Percentiles rank a stretch among this genome's conserved stretches.
Conservation (phyloP, 192 early-diverging fungal genomes). For the Lunasporangiospora selenospora region DNA sequence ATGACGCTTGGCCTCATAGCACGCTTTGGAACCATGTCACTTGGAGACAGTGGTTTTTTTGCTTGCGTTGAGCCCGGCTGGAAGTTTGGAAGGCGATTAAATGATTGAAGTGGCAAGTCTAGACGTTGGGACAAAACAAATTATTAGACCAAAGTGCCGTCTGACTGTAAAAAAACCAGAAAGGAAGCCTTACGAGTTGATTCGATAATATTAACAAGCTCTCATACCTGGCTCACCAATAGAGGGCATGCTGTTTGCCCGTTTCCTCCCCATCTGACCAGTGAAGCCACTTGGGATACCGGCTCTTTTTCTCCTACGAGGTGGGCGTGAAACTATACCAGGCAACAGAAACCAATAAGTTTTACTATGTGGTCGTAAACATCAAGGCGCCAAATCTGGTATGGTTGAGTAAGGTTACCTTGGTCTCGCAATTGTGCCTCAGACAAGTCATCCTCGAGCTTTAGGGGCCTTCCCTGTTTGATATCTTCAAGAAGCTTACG, state of each 20-base stretch:
- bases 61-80: slow-evolving; percentile 14
- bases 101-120: slow-evolving; percentile 3
- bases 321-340: slow-evolving; percentile 12
- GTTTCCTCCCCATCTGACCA: slow-evolving; percentile 35
- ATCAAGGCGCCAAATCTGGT: background rate
- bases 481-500: slow-evolving; percentile 42
- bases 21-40: slow-evolving; percentile 11
- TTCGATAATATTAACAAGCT: too few species aligned
- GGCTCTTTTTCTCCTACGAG: slow-evolving; percentile 25
- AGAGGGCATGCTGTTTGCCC: slow-evolving; percentile 43
- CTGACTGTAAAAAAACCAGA: too few species aligned
- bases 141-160: too few species aligned
- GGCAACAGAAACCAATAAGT: background rate
- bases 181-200: too few species aligned
- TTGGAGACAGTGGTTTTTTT: slow-evolving; percentile 6
- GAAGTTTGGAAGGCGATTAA: slow-evolving; percentile 4
- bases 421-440: slow-evolving; percentile 20
- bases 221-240: slow-evolving; percentile 35
- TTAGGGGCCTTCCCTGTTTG: slow-evolving; percentile 26
- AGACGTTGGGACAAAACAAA: background rate
- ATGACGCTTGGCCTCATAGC: slow-evolving; percentile 45
- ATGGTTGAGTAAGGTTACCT: background rate
- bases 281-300: slow-evolving; percentile 31
- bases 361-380: too few species aligned
- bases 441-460: slow-evolving; percentile 20